Base-by-base conservation (phyloP, 805 yeast species). In the Sugiyamaella floridensis region DNA sequence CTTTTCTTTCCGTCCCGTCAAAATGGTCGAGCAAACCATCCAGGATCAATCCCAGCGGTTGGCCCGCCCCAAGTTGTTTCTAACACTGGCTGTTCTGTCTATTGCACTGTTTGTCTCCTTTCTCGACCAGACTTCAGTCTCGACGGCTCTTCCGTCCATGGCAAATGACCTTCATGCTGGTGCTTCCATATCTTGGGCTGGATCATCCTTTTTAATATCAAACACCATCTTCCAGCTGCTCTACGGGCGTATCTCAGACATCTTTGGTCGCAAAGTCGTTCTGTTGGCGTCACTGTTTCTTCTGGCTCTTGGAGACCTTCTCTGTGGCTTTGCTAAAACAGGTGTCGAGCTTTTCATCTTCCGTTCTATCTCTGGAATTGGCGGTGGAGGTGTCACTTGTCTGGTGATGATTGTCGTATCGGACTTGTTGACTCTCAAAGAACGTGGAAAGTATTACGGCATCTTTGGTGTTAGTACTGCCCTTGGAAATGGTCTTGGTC, bases 361-460 rank as follows among this genome's bases (percentile, higher is more conserved):
- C 57, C 67, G 83, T 49, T 81, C 80, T 0, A 65, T 79, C 51
- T 75, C 80, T 10, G 84, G 84, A 26, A 71, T 80, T 18, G 84
- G 81, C 4, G 67, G 71, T 48, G 83, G 83, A 1, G 83, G 81
- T 0, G 70, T 76, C 3, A 72, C 72, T 12, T 71, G 80, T 3
- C 62, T 79, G 45, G 61, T 76, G 0, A 79, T 78, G 82, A 77
- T 77, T 26, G 73, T 78, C 9, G 69, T 77, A 43, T 75, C 81
- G 53, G 84, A 80, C 60, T 64, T 79, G 16, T 80, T 79, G 16
- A 72, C 82, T 0, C 64, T 80, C 28, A 67, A 72, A 53, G 75
- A 80, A 50, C 67, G 84, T 55, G 84, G 83, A 0, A 75, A 75
- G 58, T 80, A 71, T 61, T 83, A 80, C 63, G 83, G 84, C 2